Evolutionary conservation across 1,139 yeast genomes (phyloP).

Genomic region (Saccharomycopsis hybrid): DNA sequence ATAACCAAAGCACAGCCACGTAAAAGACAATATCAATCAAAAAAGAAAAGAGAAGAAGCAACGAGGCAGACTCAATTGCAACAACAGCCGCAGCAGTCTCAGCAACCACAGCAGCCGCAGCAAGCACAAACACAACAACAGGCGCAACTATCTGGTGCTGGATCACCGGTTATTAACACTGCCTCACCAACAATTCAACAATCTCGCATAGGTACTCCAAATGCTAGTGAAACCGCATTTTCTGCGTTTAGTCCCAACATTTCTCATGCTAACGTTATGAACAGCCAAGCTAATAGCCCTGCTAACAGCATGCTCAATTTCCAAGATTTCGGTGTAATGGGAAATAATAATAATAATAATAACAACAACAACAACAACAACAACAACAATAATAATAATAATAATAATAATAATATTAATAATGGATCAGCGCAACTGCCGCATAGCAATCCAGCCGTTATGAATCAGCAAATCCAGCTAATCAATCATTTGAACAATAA

Average conservation of each 20-base stretch:
- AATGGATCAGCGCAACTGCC: too few relatives aligned
- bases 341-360: too few relatives aligned
- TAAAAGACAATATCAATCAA: conserved; percentile 23
- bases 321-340: conserved; percentile 1
- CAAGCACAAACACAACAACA: too few relatives aligned
- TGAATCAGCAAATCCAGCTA: conserved; percentile 7
- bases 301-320: neutral
- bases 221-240: conserved; percentile 6
- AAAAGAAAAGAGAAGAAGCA: conserved; percentile 22
- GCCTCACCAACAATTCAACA: conserved; percentile 1
- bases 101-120: too few relatives aligned
- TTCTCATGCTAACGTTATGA: neutral
- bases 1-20: conserved; percentile 25
- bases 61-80: too few relatives aligned
- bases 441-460: neutral
- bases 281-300: conserved; percentile 4
- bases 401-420: too few relatives aligned
- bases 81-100: conserved; percentile 6
- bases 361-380: too few relatives aligned
- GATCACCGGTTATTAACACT: neutral
- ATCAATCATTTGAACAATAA: conserved; percentile 1
- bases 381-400: too few relatives aligned
- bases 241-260: conserved; percentile 9
- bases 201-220: conserved; percentile 6
- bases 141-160: neutral